A percentile compares a stretch with the other conserved stretches of the same genome.
These are phyloP conservation scores for Tylopilus rubrobrunneus DNA, from an alignment of 768 basidiomycete genomes.

Conservation along the genomic window DNA sequence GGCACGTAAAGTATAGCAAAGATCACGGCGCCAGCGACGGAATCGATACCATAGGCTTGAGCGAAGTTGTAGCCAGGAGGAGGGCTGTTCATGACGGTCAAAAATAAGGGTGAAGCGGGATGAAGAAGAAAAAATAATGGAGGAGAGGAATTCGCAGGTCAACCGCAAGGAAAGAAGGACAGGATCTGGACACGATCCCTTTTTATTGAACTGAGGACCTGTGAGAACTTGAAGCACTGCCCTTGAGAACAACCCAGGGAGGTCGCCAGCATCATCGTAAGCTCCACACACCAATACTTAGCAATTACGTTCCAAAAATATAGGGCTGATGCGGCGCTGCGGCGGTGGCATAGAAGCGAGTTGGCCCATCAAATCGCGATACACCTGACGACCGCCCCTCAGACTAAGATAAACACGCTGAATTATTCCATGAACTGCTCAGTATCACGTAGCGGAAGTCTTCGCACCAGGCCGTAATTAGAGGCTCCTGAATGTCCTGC, in stretches of 20 bases:
- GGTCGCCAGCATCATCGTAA: no score
- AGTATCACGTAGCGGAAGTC: no score
- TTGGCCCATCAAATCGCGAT: background rate
- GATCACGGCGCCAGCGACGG: slow-evolving; percentile 30
- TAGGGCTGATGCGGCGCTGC: background rate
- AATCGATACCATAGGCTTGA: slow-evolving; percentile 25
- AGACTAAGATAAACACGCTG: background rate
- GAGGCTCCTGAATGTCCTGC: no score
- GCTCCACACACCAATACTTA: no score
- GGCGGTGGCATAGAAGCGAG: background rate
- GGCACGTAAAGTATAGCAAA: slow-evolving; percentile 31
- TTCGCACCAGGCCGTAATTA: no score
- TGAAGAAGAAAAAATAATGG: background rate
- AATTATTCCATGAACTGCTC: no score
- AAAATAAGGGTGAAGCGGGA: background rate
- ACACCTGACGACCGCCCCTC: background rate
- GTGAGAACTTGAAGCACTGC: background rate
- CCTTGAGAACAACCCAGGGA: background rate
- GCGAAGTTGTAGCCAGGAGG: slow-evolving; percentile 23
- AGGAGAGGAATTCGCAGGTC: slow-evolving; percentile 13
- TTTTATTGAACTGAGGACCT: slow-evolving; percentile 13
- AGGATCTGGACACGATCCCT: background rate
- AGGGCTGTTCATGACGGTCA: slow-evolving; percentile 13
- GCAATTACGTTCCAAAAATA: background rate
- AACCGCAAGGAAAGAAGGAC: slow-evolving; percentile 11